Conservation (phyloP, 2,329 filamentous ascomycete genomes). For the Aureobasidium sp. region DNA sequence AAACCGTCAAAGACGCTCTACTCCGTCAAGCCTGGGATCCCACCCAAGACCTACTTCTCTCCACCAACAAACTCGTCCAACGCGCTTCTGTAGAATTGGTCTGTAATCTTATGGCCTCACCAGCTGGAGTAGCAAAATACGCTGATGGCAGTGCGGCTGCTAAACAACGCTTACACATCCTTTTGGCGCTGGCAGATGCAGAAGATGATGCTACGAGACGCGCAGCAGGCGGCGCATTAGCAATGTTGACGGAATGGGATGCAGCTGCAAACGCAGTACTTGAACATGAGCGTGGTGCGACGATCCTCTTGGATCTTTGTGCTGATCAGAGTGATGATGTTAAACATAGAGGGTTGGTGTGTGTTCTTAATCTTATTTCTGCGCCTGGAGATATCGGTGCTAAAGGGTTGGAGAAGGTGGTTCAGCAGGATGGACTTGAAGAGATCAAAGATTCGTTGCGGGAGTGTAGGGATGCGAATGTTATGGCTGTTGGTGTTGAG, state of each 20-base stretch:
- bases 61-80: slow-evolving; percentile 65
- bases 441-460: slow-evolving; percentile 62
- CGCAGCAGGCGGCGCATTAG: slow-evolving; percentile 82
- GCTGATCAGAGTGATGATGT: slow-evolving; percentile 60
- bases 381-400: slow-evolving; percentile 57
- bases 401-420: slow-evolving; percentile 48
- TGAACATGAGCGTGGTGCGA: slow-evolving; percentile 62
- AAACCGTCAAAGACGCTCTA: slow-evolving; percentile 57
- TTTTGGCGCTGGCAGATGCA: slow-evolving; percentile 81
- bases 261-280: slow-evolving; percentile 65
- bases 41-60: slow-evolving; percentile 77
- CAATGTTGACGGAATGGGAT: slow-evolving; percentile 74
- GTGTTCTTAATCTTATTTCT: slow-evolving; percentile 56
- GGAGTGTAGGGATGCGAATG: slow-evolving; percentile 59
- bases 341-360: slow-evolving; percentile 63
- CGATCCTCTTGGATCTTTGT: slow-evolving; percentile 74
- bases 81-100: slow-evolving; percentile 82
- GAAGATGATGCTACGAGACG: slow-evolving; percentile 72
- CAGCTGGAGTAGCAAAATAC: slow-evolving; percentile 61
- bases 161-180: slow-evolving; percentile 67
- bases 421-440: slow-evolving; percentile 54
- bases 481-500: slow-evolving; percentile 64
- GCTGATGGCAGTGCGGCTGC: slow-evolving; percentile 61
- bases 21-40: slow-evolving; percentile 66
- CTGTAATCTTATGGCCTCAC: slow-evolving; percentile 76